phyloP scores from a whole-genome alignment of 164 flowering plant species.

The Akebia trifoliata region DNA sequence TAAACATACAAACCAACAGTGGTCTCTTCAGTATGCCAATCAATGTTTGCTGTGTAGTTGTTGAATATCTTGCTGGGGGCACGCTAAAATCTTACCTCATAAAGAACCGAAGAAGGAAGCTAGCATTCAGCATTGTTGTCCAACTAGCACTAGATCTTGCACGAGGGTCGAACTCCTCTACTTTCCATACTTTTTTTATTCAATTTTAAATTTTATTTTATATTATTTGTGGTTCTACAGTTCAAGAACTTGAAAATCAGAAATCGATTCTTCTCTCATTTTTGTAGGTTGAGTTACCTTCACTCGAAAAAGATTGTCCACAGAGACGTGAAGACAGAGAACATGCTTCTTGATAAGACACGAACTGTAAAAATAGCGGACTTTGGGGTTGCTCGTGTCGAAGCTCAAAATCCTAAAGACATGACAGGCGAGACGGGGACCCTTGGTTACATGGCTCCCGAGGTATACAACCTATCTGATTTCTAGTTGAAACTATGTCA shows the following conservation, averaged over 20 bases:
- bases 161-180: constrained; percentile 53
- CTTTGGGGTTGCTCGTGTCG: constrained; percentile 98
- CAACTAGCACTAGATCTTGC: constrained; percentile 96
- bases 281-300: constrained; percentile 80
- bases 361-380: constrained; percentile 90
- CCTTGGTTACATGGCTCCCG: constrained; percentile 99
- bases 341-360: constrained; percentile 82
- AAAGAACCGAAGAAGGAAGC: constrained; percentile 75
- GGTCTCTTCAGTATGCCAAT: constrained; percentile 82
- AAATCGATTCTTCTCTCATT: neutral
- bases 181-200: neutral
- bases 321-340: constrained; percentile 95
- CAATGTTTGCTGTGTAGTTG: constrained; percentile 81
- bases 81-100: constrained; percentile 77
- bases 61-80: constrained; percentile 92
- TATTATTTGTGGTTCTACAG: constrained; percentile 24
- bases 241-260: constrained; percentile 35
- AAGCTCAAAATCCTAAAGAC: constrained; percentile 93
- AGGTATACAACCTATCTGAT: constrained; percentile 38
- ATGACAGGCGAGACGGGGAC: constrained; percentile 99
- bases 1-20: constrained; percentile 67
- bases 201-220: neutral
- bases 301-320: constrained; percentile 92
- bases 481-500: neutral
- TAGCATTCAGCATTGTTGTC: constrained; percentile 76